These are phyloP conservation scores for Paramecium sonneborni DNA, from an alignment of 73 alveolate genomes.

Conservation along the genomic window DNA sequence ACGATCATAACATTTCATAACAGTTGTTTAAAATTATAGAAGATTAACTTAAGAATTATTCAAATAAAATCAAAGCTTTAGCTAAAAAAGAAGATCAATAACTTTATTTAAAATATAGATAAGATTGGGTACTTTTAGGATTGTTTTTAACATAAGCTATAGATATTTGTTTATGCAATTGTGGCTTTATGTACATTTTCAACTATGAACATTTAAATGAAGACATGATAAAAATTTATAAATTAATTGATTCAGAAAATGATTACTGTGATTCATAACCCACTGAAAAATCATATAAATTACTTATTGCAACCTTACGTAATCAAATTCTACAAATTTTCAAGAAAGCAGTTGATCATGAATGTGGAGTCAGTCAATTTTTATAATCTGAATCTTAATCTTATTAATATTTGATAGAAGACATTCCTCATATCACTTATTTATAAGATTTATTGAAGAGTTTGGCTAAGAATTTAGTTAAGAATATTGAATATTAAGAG, in stretches of 20 bases:
- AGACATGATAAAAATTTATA: neutral
- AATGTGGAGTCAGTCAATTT: slow-evolving; percentile 31
- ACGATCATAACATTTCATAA: neutral
- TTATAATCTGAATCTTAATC: neutral
- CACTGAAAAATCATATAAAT: slow-evolving; percentile 9
- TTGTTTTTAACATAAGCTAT: neutral
- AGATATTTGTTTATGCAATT: neutral
- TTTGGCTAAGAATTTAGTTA: neutral
- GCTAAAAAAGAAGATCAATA: slow-evolving; percentile 35
- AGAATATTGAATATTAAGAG: neutral
- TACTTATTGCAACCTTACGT: neutral
- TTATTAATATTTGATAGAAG: slow-evolving; percentile 18
- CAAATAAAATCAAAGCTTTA: neutral
- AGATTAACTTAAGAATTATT: neutral
- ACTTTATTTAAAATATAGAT: neutral
- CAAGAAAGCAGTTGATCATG: slow-evolving; percentile 11
- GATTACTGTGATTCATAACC: neutral
- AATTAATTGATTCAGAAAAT: slow-evolving; percentile 3
- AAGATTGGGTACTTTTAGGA: slow-evolving; percentile 33
- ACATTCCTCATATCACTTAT: slow-evolving; percentile 42
- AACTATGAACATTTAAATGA: slow-evolving; percentile 54
- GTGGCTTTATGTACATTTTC: slow-evolving; percentile 32
- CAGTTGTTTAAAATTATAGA: neutral
- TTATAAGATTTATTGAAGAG: neutral
- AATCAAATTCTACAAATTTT: neutral